Percentiles rank a stretch among this genome's conserved stretches.
phyloP scores from a whole-genome alignment of 768 basidiomycete genomes.

The Phlebiopsis flavidoalba region DNA sequence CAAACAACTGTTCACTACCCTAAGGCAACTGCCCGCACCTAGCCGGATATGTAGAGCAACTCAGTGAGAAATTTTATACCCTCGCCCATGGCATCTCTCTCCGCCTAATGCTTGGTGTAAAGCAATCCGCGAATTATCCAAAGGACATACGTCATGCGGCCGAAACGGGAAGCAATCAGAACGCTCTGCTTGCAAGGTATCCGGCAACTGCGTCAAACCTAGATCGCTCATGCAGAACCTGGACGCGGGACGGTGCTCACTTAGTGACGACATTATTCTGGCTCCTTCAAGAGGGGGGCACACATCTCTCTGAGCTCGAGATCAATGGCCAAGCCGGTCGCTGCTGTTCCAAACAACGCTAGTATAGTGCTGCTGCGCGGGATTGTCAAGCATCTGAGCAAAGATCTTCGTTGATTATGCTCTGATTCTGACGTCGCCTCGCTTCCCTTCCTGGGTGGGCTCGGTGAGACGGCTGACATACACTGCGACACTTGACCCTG shows the following conservation, averaged over 20 bases:
- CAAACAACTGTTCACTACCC: conserved; percentile 53
- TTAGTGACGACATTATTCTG: conserved; percentile 54
- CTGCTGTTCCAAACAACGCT: conserved; percentile 41
- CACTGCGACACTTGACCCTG: conserved; percentile 54
- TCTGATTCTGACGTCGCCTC: conserved; percentile 50
- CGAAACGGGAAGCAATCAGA: conserved; percentile 30
- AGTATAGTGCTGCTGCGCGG: conserved; percentile 38
- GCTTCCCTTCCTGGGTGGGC: conserved; percentile 49
- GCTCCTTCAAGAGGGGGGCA: conserved; percentile 40
- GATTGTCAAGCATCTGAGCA: conserved; percentile 46
- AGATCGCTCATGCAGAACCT: conserved; percentile 57
- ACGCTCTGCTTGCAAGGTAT: conserved; percentile 45
- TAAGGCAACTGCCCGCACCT: conserved; percentile 50
- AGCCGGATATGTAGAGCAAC: conserved; percentile 48
- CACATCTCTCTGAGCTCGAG: conserved; percentile 50
- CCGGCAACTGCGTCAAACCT: conserved; percentile 58
- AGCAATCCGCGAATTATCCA: conserved; percentile 77
- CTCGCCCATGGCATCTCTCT: not conserved
- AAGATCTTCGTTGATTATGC: conserved; percentile 74
- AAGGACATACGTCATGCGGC: conserved; percentile 37
- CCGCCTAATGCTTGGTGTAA: not conserved
- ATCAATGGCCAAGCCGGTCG: conserved; percentile 61
- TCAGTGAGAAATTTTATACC: conserved; percentile 49
- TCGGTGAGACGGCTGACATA: conserved; percentile 32
- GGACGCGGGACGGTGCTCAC: conserved; percentile 79